Conservation (phyloP, 768 basidiomycete species). For the Boletus patriciae region DNA sequence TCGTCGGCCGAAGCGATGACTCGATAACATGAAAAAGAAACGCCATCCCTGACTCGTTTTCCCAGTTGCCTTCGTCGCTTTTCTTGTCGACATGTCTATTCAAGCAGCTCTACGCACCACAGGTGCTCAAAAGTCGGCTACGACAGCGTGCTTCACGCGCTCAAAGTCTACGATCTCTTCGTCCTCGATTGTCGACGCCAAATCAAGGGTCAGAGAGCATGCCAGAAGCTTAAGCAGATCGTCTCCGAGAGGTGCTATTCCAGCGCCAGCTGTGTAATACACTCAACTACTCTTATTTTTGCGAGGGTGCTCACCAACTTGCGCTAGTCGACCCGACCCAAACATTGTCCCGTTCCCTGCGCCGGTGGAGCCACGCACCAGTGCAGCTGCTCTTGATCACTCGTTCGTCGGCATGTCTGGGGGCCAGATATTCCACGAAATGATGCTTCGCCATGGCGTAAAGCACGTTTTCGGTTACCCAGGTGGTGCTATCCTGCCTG, state of each 20-base stretch:
- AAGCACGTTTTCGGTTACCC: constrained; percentile 98
- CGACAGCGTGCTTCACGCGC: constrained; percentile 41
- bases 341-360: constrained; percentile 38
- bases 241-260: constrained; percentile 56
- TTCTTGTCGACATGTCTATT: constrained; percentile 41
- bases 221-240: constrained; percentile 74
- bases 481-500: constrained; percentile 96
- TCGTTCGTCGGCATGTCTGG: constrained; percentile 94
- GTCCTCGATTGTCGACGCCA: constrained; percentile 71
- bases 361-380: constrained; percentile 39
- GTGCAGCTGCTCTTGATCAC: constrained; percentile 61
- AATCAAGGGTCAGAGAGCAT: constrained; percentile 76
- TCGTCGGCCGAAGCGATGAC: constrained; percentile 31
- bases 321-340: constrained; percentile 50
- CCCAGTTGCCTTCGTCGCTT: constrained; percentile 9
- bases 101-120: constrained; percentile 44
- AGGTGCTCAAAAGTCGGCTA: constrained; percentile 38
- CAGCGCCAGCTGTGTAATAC: constrained; percentile 62
- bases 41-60: constrained; percentile 6
- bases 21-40: constrained; percentile 14
- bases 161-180: constrained; percentile 51
- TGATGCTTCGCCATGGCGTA: constrained; percentile 97
- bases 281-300: background rate
- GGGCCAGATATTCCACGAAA: constrained; percentile 98
- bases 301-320: constrained; percentile 42